Percentiles rank a stretch among this genome's conserved stretches.
Conservation (phyloP, 495 filamentous ascomycete species). For the Lasiosphaeria miniovina region DNA sequence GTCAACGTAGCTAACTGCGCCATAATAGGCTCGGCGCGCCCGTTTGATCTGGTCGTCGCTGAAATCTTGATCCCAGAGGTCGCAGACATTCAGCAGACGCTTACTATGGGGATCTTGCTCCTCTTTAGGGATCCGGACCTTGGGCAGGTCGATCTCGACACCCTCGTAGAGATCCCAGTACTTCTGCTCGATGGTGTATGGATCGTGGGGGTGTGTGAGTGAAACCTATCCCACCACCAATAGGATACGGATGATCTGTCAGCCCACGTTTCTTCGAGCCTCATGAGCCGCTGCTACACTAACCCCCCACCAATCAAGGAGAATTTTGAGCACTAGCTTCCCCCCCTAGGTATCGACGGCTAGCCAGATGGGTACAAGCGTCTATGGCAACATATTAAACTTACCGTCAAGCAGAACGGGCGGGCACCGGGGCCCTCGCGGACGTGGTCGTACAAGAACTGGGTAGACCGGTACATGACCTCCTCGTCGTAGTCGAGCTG, state of each 20-base stretch:
- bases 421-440: conserved; percentile 62
- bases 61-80: conserved; percentile 72
- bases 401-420: conserved; percentile 77
- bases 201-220: conserved; percentile 87
- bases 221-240: conserved; percentile 53
- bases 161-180: conserved; percentile 87
- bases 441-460: conserved; percentile 81
- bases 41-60: conserved; percentile 74
- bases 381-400: conserved; percentile 6
- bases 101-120: conserved; percentile 79
- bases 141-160: conserved; percentile 78
- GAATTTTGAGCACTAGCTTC: not conserved
- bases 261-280: conserved; percentile 1
- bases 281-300: not conserved
- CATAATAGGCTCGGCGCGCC: conserved; percentile 82
- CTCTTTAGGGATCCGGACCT: conserved; percentile 67
- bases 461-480: conserved; percentile 78
- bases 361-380: not conserved
- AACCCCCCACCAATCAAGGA: not conserved
- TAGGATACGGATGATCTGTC: conserved; percentile 8
- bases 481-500: conserved; percentile 95
- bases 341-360: not conserved
- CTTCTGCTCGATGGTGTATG: conserved; percentile 83
- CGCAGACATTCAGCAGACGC: conserved; percentile 76
- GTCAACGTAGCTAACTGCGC: conserved; percentile 84